Conservation (phyloP, 1,139 yeast species). For the Ogataea hybrid region DNA sequence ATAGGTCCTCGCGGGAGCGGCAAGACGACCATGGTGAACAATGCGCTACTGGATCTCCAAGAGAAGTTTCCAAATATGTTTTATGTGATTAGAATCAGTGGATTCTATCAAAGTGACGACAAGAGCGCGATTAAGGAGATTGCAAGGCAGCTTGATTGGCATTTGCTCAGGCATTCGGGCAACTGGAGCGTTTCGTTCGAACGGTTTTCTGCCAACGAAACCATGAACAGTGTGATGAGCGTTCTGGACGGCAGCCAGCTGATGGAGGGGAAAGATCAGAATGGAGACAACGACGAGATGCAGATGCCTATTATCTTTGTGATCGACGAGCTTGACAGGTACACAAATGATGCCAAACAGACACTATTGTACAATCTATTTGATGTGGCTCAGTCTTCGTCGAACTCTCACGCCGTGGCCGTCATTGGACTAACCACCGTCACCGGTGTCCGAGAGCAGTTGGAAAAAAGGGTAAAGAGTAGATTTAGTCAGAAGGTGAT, state of each 20-base stretch:
- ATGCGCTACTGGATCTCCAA: constrained; percentile 51
- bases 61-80: constrained; percentile 42
- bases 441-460: constrained; percentile 69
- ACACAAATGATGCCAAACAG: constrained; percentile 71
- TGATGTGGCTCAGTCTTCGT: constrained; percentile 70
- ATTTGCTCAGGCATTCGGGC: constrained; percentile 22
- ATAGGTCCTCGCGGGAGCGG: constrained; percentile 84
- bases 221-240: constrained; percentile 47
- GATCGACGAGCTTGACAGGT: constrained; percentile 83
- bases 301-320: constrained; percentile 66
- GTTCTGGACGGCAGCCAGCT: constrained; percentile 41
- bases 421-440: constrained; percentile 80
- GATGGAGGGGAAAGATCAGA: constrained; percentile 24
- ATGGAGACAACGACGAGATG: constrained; percentile 14
- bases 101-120: constrained; percentile 74
- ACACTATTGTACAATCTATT: constrained; percentile 82
- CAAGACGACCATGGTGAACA: constrained; percentile 62
- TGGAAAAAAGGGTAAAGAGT: constrained; percentile 89
- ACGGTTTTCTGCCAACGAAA: constrained; percentile 48
- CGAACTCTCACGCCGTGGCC: constrained; percentile 63
- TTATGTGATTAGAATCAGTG: constrained; percentile 63
- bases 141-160: constrained; percentile 73
- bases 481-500: constrained; percentile 82
- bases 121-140: constrained; percentile 78
- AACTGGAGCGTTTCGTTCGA: constrained; percentile 35